Evolutionary conservation across 2,329 filamentous ascomycete genomes (phyloP).

Genomic region (Zymoseptoria brevis): DNA sequence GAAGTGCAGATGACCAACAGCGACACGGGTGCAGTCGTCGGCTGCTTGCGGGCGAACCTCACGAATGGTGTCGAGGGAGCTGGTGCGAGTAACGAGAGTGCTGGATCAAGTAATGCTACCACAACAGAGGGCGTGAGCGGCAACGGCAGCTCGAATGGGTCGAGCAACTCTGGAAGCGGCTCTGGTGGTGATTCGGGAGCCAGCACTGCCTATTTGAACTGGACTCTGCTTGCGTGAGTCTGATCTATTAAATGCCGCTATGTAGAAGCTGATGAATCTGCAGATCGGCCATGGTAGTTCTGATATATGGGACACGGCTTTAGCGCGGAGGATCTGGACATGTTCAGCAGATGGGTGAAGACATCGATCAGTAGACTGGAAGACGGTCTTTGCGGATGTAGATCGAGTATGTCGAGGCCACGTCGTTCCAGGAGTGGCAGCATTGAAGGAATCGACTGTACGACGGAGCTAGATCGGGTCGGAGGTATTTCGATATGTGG

Average conservation of each 20-base stretch:
- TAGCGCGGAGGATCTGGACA: too few species aligned
- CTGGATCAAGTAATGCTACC: neutral
- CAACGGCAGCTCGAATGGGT: neutral
- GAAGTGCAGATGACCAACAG: neutral
- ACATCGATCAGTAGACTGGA: too few species aligned
- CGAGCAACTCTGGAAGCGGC: neutral
- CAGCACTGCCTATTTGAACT: neutral
- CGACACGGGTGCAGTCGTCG: neutral
- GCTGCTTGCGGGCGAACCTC: neutral
- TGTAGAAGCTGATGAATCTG: neutral
- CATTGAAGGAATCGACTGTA: neutral
- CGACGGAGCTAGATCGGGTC: too few species aligned
- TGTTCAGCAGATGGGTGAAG: too few species aligned
- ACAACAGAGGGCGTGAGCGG: neutral
- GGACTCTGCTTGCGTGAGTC: neutral
- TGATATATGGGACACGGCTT: too few species aligned
- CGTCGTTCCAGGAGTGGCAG: too few species aligned
- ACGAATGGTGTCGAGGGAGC: neutral
- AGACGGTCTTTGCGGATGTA: too few species aligned
- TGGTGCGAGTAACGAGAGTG: neutral
- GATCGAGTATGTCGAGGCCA: too few species aligned
- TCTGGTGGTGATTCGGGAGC: neutral
- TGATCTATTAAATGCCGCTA: neutral
- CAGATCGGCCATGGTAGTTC: neutral
- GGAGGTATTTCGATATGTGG: too few species aligned